phyloP scores from a whole-genome alignment of 192 early-diverging fungal species.

The Backusella luteola region DNA sequence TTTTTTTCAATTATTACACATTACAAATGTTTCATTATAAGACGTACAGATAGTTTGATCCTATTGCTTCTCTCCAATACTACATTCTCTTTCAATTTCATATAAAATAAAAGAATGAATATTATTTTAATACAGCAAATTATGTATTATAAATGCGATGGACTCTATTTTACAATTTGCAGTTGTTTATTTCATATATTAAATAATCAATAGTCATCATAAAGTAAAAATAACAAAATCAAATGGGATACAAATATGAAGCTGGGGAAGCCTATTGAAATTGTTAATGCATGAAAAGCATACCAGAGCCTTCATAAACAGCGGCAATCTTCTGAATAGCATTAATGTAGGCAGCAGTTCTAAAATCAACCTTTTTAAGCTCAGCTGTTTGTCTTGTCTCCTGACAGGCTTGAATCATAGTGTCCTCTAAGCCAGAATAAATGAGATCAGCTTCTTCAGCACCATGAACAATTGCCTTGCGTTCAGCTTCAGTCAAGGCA shows the following conservation, averaged over 20 bases:
- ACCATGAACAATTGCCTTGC: constrained; percentile 74
- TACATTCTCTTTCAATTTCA: no score
- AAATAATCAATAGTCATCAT: no score
- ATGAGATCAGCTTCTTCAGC: constrained; percentile 83
- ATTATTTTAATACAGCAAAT: no score
- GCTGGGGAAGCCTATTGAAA: no score
- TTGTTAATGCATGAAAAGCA: constrained; percentile 60
- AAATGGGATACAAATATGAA: not conserved
- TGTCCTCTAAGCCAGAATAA: constrained; percentile 83
- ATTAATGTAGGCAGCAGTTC: constrained; percentile 74
- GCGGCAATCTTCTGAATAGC: constrained; percentile 82
- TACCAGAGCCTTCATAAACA: constrained; percentile 71
- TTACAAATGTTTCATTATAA: no score
- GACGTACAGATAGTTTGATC: no score
- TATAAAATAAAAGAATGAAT: no score
- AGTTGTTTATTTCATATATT: no score
- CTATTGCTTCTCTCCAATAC: no score
- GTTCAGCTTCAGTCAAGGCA: constrained; percentile 68
- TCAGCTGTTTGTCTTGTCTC: constrained; percentile 72
- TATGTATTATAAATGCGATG: no score
- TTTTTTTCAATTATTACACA: no score
- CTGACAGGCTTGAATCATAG: constrained; percentile 75
- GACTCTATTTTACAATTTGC: no score
- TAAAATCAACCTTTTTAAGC: constrained; percentile 63
- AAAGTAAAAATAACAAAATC: not conserved